Base-by-base conservation (phyloP, 2,329 filamentous ascomycete species). In the Aspergillus brunneoviolaceus region DNA sequence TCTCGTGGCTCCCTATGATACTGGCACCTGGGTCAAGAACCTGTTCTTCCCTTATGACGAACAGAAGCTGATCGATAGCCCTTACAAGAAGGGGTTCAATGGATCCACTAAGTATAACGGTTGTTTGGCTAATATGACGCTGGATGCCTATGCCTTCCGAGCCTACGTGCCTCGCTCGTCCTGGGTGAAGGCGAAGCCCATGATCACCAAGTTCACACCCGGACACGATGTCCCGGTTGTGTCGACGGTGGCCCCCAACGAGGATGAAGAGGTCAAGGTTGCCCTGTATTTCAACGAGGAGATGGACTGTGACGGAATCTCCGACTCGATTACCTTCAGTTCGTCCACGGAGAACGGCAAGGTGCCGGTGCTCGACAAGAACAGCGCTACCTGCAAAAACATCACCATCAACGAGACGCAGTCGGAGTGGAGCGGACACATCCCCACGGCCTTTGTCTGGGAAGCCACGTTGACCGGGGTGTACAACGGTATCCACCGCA, bases 21-120 rank as follows among this genome's bases (percentile, higher is more conserved):
- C 72, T 3, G 81, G 79, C n/a, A 82, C 79, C 3, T 82, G 77
- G 1, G 85, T 89, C 62, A 85, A 83, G 69, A 87, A 87, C 64
- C 68, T 89, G 16, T 86, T 89, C 70, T 83, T 82, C 66, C 85
- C 85, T 1, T 85, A 83, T 64, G 84, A 86, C 27, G 79, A 84
- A 60, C 74, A 82, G 59, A 80, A 71, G 0, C 74, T 88, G 21
- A 76, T 77, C 50, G 67, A 70, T 0, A 82, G 83, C 1, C 68
- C 75, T 2, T 68, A 75, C 3, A 74, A 74, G 27, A 75, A 85
- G 33, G 77, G 78, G 11, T 76, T 83, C 49, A 78, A 80, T 52
- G 77, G 77, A 1, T 80, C 79, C 1, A 74, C 67, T 0, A 70
- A 78, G 6, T 73, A 67, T 47, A 85, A 83, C 59, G 87, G 86